A percentile compares a stretch with the other conserved stretches of the same genome.
Evolutionary conservation across 768 basidiomycete species (phyloP).

Genomic region (Rhodotorula graminis): DNA sequence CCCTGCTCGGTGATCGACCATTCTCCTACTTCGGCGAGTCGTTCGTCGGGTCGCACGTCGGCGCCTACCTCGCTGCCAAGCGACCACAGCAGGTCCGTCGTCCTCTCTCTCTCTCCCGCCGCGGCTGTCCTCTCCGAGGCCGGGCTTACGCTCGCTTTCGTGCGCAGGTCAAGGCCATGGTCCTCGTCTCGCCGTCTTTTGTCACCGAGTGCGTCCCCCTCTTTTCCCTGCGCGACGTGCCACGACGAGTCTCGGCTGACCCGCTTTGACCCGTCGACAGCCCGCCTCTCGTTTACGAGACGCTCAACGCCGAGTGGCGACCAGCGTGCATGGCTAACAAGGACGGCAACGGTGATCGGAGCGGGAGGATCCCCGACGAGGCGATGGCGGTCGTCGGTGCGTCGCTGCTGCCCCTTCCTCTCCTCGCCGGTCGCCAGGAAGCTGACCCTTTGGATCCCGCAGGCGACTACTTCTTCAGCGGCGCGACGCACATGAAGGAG

Average conservation of each 20-base stretch:
- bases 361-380: slow-evolving; percentile 6
- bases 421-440: no score
- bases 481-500: neutral
- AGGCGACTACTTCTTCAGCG: slow-evolving; percentile 24
- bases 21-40: slow-evolving; percentile 20
- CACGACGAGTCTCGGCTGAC: no score
- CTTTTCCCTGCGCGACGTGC: neutral
- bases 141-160: no score
- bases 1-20: slow-evolving; percentile 6
- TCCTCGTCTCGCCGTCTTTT: slow-evolving; percentile 18
- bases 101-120: neutral
- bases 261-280: neutral
- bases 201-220: slow-evolving; percentile 5
- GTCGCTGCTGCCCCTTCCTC: neutral
- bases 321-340: slow-evolving; percentile 10
- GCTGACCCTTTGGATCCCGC: no score
- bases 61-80: neutral
- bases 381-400: slow-evolving; percentile 16
- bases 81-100: slow-evolving; percentile 10
- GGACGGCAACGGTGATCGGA: slow-evolving; percentile 11
- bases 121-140: no score
- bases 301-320: slow-evolving; percentile 12
- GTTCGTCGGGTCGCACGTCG: slow-evolving; percentile 22
- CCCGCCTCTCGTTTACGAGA: slow-evolving; percentile 3
- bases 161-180: slow-evolving; percentile 10